Percentiles rank a stretch among this genome's conserved stretches.
phyloP scores from a whole-genome alignment of 495 filamentous ascomycete genomes.

The Hypoxylon cercidicola region DNA sequence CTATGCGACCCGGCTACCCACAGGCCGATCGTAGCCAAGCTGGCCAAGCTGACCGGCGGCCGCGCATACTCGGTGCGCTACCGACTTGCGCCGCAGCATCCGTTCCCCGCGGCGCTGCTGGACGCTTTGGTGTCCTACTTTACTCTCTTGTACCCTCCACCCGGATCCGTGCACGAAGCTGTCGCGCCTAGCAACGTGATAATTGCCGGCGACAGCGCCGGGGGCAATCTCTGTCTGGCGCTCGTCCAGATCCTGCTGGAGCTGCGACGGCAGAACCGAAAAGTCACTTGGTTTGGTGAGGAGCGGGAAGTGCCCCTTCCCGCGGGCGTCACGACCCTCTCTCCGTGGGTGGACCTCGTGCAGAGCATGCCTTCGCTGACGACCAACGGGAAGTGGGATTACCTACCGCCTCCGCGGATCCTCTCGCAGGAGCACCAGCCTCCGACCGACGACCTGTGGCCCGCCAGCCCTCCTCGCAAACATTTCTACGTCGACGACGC shows the following conservation, averaged over 20 bases:
- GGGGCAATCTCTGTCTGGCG: constrained; percentile 77
- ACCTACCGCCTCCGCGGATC: constrained; percentile 65
- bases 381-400: constrained; percentile 74
- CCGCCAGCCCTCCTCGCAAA: constrained; percentile 71
- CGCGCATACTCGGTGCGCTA: constrained; percentile 85
- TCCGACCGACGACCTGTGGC: constrained; percentile 75
- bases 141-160: constrained; percentile 80
- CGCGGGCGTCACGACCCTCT: constrained; percentile 70
- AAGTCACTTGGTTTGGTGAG: constrained; percentile 71
- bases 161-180: constrained; percentile 75
- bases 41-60: constrained; percentile 63
- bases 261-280: constrained; percentile 64
- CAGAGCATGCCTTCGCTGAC: constrained; percentile 76
- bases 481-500: constrained; percentile 74
- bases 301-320: constrained; percentile 70
- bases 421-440: constrained; percentile 49
- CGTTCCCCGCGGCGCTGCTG: constrained; percentile 84
- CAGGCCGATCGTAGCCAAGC: constrained; percentile 54
- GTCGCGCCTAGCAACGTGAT: constrained; percentile 77
- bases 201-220: constrained; percentile 87
- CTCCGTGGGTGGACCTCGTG: constrained; percentile 82
- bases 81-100: constrained; percentile 82
- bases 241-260: constrained; percentile 81
- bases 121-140: constrained; percentile 88
- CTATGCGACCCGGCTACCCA: constrained; percentile 82